Evolutionary conservation across 2,329 filamentous ascomycete genomes (phyloP), one percentile per base, ranked within the genome.

Genomic region (Ceratocystis lukuohia): DNA sequence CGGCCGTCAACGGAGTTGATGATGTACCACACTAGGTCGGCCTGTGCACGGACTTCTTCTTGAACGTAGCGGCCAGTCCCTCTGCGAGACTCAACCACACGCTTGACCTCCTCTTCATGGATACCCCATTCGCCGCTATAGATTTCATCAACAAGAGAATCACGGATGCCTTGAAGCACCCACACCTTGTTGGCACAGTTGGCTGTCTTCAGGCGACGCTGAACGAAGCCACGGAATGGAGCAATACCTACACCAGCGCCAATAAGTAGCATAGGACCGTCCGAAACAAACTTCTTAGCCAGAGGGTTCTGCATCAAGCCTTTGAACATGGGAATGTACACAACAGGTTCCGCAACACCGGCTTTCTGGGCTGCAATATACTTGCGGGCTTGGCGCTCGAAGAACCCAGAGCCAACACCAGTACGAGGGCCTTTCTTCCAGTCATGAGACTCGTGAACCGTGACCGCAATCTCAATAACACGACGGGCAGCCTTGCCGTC

Each of bases 181-280:
- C 92, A 96, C 72, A 96, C 93, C 78, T 96, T 96, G 80, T 96
- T 96, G 69, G 91, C 91, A 73, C 92, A 96, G 77, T 95, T 96
- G 73, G 92, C 92, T 69, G 91, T 94, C 81, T 93, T 93, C 67
- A 96, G 81, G 12, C 92, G 84, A 68, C 95, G 90, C 77, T 97
- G 89, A 57, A 99, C 95, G 75, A 99, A 99, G 67, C 94, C 94
- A 62, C 94, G 87, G 86, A 99, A 99, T 0, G 94, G 94, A 10
- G 94, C 94, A 75, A 99, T 93, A 70, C 94, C 94, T 25, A 99
- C 94, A 66, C 94, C 94, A 3, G 94, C 94, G 41, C 94, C 94
- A 71, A 99, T 96, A 61, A 99, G 83, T 46, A 99, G 86, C 94
- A 99, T 99, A 0, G 94, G 94, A 0, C 94, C 94, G 74, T 99